A percentile compares a stretch with the other conserved stretches of the same genome.
Evolutionary conservation across 805 yeast genomes (phyloP).

Genomic region (Candida corydali): DNA sequence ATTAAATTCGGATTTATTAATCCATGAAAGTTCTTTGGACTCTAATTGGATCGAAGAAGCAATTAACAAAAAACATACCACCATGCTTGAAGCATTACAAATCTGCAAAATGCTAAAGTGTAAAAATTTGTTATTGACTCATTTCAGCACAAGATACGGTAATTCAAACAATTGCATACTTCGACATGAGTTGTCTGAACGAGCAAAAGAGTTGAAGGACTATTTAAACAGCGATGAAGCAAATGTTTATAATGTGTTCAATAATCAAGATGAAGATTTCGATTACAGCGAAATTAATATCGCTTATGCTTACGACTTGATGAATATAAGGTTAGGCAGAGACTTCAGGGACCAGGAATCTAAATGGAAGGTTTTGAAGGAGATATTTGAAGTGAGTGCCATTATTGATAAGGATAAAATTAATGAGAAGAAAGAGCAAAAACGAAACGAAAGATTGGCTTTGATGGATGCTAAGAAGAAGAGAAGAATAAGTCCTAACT

Average conservation of each 20-base stretch:
- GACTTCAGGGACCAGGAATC: constrained; percentile 7
- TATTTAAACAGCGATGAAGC: constrained; percentile 24
- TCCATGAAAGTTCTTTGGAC: constrained; percentile 93
- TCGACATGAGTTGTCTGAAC: constrained; percentile 16
- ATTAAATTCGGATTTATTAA: constrained; percentile 59
- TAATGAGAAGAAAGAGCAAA: constrained; percentile 32
- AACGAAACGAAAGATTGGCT: constrained; percentile 26
- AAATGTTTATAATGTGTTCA: constrained; percentile 22
- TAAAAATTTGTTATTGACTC: constrained; percentile 71
- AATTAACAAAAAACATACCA: constrained; percentile 74
- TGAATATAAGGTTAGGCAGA: constrained; percentile 24
- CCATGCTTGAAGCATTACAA: constrained; percentile 79
- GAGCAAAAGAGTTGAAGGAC: constrained; percentile 19
- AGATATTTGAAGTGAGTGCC: constrained; percentile 15
- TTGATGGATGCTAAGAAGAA: constrained; percentile 16
- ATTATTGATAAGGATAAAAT: constrained; percentile 18
- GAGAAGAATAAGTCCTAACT: constrained; percentile 13
- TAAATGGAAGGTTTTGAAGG: constrained; percentile 16
- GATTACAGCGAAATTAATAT: constrained; percentile 16
- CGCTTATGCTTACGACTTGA: constrained; percentile 35
- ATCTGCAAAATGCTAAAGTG: constrained; percentile 73
- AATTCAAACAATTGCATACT: constrained; percentile 29
- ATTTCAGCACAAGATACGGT: constrained; percentile 83
- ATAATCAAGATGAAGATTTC: constrained; percentile 13
- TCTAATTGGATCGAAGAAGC: constrained; percentile 79